These are phyloP conservation scores for Dimocarpus longan DNA, from an alignment of 345 rosid species.

Conservation along the genomic window DNA sequence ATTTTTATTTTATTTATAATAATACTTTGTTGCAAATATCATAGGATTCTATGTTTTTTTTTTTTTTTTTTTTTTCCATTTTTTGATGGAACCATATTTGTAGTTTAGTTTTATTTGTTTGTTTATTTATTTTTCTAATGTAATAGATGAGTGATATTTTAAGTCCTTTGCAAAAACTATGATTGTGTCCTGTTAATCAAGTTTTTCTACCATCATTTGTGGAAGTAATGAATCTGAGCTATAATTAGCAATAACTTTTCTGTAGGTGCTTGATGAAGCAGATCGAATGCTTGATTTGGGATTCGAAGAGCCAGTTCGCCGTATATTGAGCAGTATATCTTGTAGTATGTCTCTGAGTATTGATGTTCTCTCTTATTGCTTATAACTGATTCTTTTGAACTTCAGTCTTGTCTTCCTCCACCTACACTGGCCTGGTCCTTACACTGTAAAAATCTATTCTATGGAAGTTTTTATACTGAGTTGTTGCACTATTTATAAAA, in stretches of 20 bases:
- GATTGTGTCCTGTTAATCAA: background rate
- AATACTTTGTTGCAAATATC: background rate
- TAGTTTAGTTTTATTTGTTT: background rate
- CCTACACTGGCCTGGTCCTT: background rate
- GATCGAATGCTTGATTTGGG: constrained; percentile 99
- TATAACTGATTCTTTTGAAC: background rate
- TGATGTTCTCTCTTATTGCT: constrained; percentile 9
- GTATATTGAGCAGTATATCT: constrained; percentile 77
- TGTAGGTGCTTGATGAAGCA: constrained; percentile 96
- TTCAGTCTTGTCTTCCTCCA: background rate
- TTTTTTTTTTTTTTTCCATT: background rate
- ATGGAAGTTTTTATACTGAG: background rate
- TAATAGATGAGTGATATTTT: background rate
- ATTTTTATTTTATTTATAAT: background rate
- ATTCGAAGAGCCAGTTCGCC: constrained; percentile 86
- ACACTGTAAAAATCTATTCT: background rate
- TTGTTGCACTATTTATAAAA: background rate
- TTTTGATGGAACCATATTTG: background rate
- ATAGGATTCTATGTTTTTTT: background rate
- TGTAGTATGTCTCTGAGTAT: constrained; percentile 29
- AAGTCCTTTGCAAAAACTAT: background rate
- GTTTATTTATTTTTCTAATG: background rate
- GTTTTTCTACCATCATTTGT: background rate
- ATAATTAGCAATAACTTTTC: background rate
- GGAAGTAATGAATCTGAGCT: background rate